Conservation (phyloP, 768 basidiomycete species). For the Leccinellum rugosiceps region DNA sequence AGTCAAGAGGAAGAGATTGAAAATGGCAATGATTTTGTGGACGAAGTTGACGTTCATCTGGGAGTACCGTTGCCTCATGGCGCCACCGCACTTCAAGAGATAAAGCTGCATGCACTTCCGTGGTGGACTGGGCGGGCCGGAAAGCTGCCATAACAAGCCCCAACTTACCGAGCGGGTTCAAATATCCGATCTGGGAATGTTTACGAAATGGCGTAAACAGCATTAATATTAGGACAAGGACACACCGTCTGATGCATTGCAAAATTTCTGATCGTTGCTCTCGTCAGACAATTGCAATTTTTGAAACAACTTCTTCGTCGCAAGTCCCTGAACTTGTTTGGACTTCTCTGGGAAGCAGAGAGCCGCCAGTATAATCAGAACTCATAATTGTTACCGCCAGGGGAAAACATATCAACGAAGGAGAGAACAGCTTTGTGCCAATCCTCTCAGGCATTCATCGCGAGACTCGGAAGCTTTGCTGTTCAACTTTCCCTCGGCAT, state of each 20-base stretch:
- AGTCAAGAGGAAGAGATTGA: conserved; percentile 4
- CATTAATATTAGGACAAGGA: too few species aligned
- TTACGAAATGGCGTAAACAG: too few species aligned
- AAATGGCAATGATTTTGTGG: background rate
- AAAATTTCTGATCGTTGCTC: background rate
- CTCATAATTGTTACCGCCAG: background rate
- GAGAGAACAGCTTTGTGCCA: background rate
- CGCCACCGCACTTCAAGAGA: background rate
- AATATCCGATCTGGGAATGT: background rate
- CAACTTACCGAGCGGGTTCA: background rate
- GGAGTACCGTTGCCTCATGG: background rate
- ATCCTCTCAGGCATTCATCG: background rate
- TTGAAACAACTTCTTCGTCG: background rate
- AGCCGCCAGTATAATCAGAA: background rate
- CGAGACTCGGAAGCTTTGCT: background rate
- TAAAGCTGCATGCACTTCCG: background rate
- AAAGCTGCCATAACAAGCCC: background rate
- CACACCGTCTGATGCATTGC: too few species aligned
- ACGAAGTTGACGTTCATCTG: background rate
- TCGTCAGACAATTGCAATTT: background rate
- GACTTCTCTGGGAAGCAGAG: background rate
- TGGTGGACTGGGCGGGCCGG: background rate
- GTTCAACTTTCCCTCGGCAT: background rate
- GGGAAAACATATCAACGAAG: background rate
- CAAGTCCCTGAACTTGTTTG: too few species aligned